Conservation (phyloP, 495 filamentous ascomycete genomes). For the Neurospora tetrasperma region DNA sequence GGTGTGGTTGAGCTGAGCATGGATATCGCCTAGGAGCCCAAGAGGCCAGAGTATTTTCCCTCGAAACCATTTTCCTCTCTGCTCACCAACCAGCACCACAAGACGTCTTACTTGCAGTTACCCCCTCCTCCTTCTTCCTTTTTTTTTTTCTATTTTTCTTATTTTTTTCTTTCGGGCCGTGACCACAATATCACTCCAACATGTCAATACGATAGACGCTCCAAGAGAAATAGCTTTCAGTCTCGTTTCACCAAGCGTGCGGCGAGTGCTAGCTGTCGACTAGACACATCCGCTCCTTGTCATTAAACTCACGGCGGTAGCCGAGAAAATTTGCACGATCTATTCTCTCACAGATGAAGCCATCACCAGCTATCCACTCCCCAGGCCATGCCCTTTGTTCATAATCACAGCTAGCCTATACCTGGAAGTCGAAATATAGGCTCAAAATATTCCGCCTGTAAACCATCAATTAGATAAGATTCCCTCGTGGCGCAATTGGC, state of each 20-base stretch:
- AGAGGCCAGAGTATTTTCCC: not conserved
- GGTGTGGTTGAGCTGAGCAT: not conserved
- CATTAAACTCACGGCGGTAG: not conserved
- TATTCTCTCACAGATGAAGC: not conserved
- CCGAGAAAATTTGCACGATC: not conserved
- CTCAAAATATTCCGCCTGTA: not conserved
- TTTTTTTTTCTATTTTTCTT: too few species aligned
- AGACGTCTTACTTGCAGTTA: not conserved
- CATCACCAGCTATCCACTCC: not conserved
- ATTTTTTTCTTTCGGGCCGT: too few species aligned
- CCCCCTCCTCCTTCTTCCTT: too few species aligned
- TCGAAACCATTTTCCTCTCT: not conserved
- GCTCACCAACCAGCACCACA: not conserved
- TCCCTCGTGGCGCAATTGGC: conserved; percentile 1
- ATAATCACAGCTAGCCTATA: not conserved
- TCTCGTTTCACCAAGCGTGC: not conserved
- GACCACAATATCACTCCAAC: not conserved
- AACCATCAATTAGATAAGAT: not conserved
- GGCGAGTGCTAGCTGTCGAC: not conserved
- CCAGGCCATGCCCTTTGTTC: not conserved
- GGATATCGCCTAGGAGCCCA: not conserved
- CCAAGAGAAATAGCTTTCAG: not conserved
- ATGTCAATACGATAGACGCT: not conserved
- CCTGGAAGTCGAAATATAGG: too few species aligned
- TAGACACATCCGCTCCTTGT: not conserved